Conservation (phyloP, 208 protist species). For the Tritrichomonas foetus region DNA sequence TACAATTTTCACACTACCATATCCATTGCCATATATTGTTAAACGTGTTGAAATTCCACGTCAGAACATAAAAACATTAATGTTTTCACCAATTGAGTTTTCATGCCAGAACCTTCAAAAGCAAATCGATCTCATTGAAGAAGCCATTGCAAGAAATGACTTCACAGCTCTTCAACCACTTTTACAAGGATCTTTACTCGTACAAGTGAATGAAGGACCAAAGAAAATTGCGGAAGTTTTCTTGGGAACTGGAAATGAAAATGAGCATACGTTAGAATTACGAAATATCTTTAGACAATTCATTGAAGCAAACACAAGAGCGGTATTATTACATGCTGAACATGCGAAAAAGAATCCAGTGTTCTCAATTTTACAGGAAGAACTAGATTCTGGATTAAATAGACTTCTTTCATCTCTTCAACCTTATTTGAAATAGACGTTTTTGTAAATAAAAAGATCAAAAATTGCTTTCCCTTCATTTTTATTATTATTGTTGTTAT, state of each 20-base stretch:
- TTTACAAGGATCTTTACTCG: not conserved
- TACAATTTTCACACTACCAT: not conserved
- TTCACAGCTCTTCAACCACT: not conserved
- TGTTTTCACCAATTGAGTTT: conserved; percentile 2
- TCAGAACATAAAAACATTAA: not conserved
- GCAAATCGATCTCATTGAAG: not conserved
- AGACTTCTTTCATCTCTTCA: not conserved
- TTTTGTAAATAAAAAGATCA: not conserved
- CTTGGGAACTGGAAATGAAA: not conserved
- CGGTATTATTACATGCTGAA: not conserved
- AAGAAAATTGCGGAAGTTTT: not conserved
- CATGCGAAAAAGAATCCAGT: not conserved
- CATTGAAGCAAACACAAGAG: not conserved
- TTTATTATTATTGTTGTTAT: not conserved
- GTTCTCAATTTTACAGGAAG: not conserved
- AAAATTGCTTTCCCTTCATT: not conserved
- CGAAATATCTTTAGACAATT: conserved; percentile 32
- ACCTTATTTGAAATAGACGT: not conserved
- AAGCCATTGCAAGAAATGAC: not conserved
- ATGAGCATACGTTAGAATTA: not conserved
- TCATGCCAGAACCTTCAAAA: not conserved
- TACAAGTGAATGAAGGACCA: conserved; percentile 33
- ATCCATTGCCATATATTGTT: not conserved
- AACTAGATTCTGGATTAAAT: not conserved
- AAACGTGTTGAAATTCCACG: not conserved